Evolutionary conservation across 75 land plant species (phyloP).

Genomic region (Cunninghamia lanceolata): DNA sequence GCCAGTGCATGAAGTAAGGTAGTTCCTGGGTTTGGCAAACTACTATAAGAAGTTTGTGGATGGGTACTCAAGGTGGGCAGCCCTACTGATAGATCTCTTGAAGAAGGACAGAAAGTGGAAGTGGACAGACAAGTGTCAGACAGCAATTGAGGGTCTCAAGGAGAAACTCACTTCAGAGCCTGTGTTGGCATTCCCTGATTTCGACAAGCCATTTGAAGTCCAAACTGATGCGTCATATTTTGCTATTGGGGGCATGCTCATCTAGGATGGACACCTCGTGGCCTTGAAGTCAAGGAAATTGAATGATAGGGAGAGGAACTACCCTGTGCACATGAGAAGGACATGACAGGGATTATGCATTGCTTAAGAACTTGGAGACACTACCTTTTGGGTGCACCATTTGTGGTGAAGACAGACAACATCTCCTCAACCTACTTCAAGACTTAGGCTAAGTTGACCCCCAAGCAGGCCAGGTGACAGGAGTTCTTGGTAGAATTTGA

Average conservation of each 20-base stretch:
- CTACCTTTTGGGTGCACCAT: not conserved
- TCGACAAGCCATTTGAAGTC: not conserved
- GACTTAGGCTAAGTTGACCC: not conserved
- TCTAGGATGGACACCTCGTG: not conserved
- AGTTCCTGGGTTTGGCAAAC: no score
- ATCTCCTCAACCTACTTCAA: not conserved
- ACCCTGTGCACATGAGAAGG: not conserved
- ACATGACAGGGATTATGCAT: no score
- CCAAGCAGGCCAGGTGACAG: not conserved
- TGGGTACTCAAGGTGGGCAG: not conserved
- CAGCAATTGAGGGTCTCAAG: not conserved
- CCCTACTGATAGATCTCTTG: not conserved
- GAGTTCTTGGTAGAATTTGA: not conserved
- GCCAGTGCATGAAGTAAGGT: no score
- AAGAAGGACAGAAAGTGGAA: not conserved
- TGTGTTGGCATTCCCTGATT: not conserved
- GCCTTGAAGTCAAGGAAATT: not conserved
- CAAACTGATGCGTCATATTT: not conserved
- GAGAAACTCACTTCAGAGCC: not conserved
- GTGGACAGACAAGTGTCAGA: not conserved
- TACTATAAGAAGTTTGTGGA: slow-evolving; percentile 14
- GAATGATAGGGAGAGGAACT: not conserved
- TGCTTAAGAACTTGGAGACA: not conserved
- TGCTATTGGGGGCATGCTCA: not conserved
- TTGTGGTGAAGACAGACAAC: not conserved